Percentiles rank a stretch among this genome's conserved stretches.
Conservation (phyloP, 1,284 basidiomycete species). For the Abortiporus biennis region DNA sequence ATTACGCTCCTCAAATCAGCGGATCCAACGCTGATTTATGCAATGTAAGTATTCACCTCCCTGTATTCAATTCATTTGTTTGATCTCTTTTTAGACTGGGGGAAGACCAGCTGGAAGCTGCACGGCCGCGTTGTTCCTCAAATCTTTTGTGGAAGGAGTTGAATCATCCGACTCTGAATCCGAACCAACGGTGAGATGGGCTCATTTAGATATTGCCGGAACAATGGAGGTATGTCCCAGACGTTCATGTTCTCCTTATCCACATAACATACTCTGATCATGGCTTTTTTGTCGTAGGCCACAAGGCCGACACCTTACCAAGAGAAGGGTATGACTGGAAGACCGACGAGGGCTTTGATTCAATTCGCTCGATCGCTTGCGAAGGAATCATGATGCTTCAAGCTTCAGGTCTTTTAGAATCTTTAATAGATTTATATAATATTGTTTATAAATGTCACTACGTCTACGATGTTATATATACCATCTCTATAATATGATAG, state of each 20-base stretch:
- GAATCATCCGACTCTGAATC: constrained; percentile 42
- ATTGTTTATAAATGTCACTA: too few species aligned
- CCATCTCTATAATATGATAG: too few species aligned
- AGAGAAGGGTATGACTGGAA: constrained; percentile 76
- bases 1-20: constrained; percentile 73
- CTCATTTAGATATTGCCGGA: constrained; percentile 84
- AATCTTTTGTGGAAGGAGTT: constrained; percentile 74
- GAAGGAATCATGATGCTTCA: too few species aligned
- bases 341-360: constrained; percentile 56
- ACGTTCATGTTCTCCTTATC: neutral
- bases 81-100: constrained; percentile 44
- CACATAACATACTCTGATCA: neutral
- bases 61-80: constrained; percentile 8
- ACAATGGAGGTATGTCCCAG: constrained; percentile 54
- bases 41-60: constrained; percentile 48
- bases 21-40: constrained; percentile 78
- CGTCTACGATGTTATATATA: too few species aligned
- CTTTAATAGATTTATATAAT: too few species aligned
- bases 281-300: constrained; percentile 28
- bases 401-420: too few species aligned
- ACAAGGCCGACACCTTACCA: constrained; percentile 57
- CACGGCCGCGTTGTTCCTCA: constrained; percentile 87
- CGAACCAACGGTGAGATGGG: constrained; percentile 59
- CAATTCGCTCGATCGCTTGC: too few species aligned
- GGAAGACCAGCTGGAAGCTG: constrained; percentile 70